phyloP scores from a whole-genome alignment of 495 filamentous ascomycete genomes.

The Penicillium turbatum region DNA sequence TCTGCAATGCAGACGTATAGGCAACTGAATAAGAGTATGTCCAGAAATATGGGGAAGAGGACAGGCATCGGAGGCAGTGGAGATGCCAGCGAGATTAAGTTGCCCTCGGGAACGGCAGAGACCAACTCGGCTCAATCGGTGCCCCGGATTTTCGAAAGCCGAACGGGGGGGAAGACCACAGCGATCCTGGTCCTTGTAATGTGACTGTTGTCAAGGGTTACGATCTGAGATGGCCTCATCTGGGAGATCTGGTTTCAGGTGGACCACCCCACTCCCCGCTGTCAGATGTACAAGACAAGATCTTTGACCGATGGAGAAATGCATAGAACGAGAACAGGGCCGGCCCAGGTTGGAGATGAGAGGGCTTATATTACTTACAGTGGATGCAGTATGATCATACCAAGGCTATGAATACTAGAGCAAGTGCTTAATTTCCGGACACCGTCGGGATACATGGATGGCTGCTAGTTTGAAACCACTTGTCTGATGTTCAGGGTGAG shows the following conservation, averaged over 20 bases:
- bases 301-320: too few relatives aligned
- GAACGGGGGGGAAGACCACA: neutral
- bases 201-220: neutral
- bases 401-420: neutral
- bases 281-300: neutral
- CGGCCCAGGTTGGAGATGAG: neutral
- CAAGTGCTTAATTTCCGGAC: neutral
- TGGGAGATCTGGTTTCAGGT: neutral
- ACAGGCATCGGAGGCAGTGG: constrained; percentile 12
- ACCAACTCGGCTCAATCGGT: constrained; percentile 13
- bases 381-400: neutral
- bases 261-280: neutral
- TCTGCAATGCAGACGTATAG: neutral
- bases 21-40: neutral
- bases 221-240: neutral
- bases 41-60: constrained; percentile 6
- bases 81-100: constrained; percentile 23
- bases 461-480: neutral
- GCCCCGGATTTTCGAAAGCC: constrained; percentile 15
- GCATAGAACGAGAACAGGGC: neutral
- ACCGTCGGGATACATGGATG: neutral
- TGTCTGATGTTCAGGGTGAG: neutral
- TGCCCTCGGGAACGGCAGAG: constrained; percentile 27
- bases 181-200: neutral
- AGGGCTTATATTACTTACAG: neutral